Evolutionary conservation across 2,329 filamentous ascomycete species (phyloP).

Genomic region (Colletotrichum destructivum): DNA sequence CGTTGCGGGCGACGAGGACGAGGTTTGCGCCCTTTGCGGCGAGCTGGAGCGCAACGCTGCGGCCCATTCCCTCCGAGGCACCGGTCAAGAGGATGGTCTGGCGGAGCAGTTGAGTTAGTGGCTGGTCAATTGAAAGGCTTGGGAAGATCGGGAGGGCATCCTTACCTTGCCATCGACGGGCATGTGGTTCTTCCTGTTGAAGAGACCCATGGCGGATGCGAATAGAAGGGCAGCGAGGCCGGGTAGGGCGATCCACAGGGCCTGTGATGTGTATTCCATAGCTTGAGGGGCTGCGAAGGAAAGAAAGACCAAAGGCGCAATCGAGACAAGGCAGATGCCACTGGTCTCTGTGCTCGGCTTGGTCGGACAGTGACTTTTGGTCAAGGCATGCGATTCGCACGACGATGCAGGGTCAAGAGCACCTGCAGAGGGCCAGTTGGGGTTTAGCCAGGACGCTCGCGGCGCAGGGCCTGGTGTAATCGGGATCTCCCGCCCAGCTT

Average conservation of each 20-base stretch:
- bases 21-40: slow-evolving; percentile 88
- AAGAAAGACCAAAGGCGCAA: not conserved
- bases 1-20: slow-evolving; percentile 85
- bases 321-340: not conserved
- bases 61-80: slow-evolving; percentile 93
- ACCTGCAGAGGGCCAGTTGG: not conserved
- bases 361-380: not conserved
- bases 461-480: not conserved
- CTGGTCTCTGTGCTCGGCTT: not conserved
- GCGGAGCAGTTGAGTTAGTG: slow-evolving; percentile 7
- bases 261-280: slow-evolving; percentile 49
- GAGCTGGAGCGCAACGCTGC: slow-evolving; percentile 80
- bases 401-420: not conserved
- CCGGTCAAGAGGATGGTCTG: slow-evolving; percentile 93
- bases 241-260: slow-evolving; percentile 66
- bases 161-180: slow-evolving; percentile 85
- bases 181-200: slow-evolving; percentile 81
- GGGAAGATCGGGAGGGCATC: slow-evolving; percentile 40
- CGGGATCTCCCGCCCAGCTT: not conserved
- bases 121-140: not conserved
- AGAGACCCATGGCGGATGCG: slow-evolving; percentile 75
- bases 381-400: not conserved
- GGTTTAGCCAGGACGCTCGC: not conserved
- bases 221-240: slow-evolving; percentile 55
- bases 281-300: not conserved